Evolutionary conservation across 2,329 filamentous ascomycete genomes (phyloP), one percentile per base, ranked within the genome.

Genomic region (Scopulariopsis brevicaulis): DNA sequence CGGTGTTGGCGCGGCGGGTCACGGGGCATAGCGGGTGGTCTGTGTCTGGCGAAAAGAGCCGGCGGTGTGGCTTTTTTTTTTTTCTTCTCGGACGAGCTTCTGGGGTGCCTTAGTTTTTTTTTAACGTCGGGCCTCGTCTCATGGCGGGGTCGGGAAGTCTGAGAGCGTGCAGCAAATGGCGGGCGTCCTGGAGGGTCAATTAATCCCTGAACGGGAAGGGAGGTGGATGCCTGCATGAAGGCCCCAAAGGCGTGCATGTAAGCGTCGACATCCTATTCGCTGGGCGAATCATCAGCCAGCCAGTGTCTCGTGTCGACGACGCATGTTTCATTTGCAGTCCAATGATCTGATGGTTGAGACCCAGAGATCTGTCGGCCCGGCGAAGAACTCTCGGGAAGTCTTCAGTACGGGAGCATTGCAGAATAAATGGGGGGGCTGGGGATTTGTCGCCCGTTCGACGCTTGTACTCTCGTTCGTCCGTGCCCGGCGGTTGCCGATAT

Each of bases 211-310:
- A 55, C 22, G 35, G 54, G 54, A 25, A 46, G 54, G 14, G 25
- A 48, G 18, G 54, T 55, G 54, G 54, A 18, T 55, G 54, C 54
- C 37, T 55, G 54, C 54, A 55, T 55, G 37, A 46, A 48, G 37
- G 20, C 10, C 18, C 37, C 25, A 55, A 55, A 48, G 20, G 37
- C 54, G 25, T 55, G 54, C 54, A 55, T 55, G 14, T 15, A 40
- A 43, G 14, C 54, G 54, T 25, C 18, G 18, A 11, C 6, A 25
- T 55, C 37, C 37, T 48, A 55, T 55, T 55, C 28, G 54, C 46
- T 50, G 46, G 20, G n/a, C n/a, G 20, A 24, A 20, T 24, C 22
- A 24, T 50, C 46, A 50, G 46, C 46, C 22, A 22, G 46, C 46
- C 46, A 50, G n/a, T 11, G 20, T 50, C 18, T 40, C 46, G 20